Base-by-base conservation (phyloP, 345 rosid genomes). In the Eucalyptus viminalis region DNA sequence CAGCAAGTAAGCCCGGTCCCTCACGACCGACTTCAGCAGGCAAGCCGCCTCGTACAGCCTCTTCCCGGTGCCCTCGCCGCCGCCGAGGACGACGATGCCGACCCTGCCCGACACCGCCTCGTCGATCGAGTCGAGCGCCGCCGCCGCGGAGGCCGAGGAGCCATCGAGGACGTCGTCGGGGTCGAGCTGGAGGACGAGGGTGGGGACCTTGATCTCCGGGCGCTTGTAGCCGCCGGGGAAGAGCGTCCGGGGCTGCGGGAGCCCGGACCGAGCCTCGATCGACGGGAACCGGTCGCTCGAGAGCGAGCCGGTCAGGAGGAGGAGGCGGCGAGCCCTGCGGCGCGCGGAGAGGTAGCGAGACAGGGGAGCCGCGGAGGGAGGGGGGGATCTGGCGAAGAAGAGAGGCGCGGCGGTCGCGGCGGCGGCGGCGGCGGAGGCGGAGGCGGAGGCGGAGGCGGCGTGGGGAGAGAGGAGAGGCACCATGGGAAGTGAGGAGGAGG, bases 181-280 rank as follows among this genome's bases (percentile, higher is more conserved):
- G 86, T 94, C 91, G 87, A 98, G 87, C 44, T 92, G 95, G 91
- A 96, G 98, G 51, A 96, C 94, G 12, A 98, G 87, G 92, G 91
- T 93, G 40, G 99, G 98, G 90, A 96, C 95, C 67, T 94, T 89
- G 87, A 98, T 92, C 91, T 95, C 98, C 22, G 98, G 96, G 17
- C 98, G 97, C 94, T 97, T 98, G 93, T 92, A 96, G 19, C 99
- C 99, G 69, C 99, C 99, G 19, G 99, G 99, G 89, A 92, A 98
- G n/a, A 95, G 91, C 58, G 99, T 97, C 76, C 96, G 93, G 25
- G 95, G 95, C 7, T 94, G 94, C 69, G 86, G 91, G 86, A 88
- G 92, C 49, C 91, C 90, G 58, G 49, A 69, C 47, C 87, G 88
- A 6, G 49, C 49, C 14, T 47, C 87, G 45, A 56, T 25, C 29